A percentile compares a stretch with the other conserved stretches of the same genome.
These are phyloP conservation scores for Nicotiana knightiana DNA, from an alignment of 257 asterid species.

Conservation along the genomic window DNA sequence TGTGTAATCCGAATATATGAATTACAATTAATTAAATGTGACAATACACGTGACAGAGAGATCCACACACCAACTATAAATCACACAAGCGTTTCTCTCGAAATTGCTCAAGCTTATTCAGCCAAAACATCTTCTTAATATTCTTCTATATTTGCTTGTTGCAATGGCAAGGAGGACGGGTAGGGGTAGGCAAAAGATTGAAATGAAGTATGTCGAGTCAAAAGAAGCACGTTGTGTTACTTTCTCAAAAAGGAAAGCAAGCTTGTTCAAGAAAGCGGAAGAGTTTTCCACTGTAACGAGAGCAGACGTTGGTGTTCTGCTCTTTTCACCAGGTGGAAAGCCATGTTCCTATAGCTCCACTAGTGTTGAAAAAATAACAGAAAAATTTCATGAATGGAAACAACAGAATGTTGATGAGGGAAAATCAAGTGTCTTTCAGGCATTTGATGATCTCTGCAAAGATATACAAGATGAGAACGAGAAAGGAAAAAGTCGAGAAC, in stretches of 20 bases:
- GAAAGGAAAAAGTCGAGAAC: not conserved
- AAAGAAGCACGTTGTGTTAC: not conserved
- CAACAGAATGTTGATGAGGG: not conserved
- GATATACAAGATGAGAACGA: not conserved
- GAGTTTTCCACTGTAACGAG: not conserved
- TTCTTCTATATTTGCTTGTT: not conserved
- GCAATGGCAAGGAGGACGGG: not conserved
- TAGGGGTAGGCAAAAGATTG: not conserved
- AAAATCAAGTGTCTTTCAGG: not conserved
- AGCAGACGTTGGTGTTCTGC: not conserved
- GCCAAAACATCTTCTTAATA: too few relatives aligned
- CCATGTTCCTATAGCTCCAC: not conserved
- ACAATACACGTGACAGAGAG: not conserved
- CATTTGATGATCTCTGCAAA: not conserved
- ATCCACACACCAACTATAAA: not conserved
- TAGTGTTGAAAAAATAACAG: not conserved
- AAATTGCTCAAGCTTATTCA: not conserved
- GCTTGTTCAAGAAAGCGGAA: not conserved
- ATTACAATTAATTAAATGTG: too few relatives aligned
- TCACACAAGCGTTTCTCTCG: not conserved
- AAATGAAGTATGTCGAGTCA: not conserved
- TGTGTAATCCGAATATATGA: not conserved
- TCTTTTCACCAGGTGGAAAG: constrained; percentile 1
- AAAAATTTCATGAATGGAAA: not conserved
- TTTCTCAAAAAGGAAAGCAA: not conserved